Evolutionary conservation across 2,329 filamentous ascomycete genomes (phyloP), one percentile per base, ranked within the genome.

Genomic region (Penicillium hordei): DNA sequence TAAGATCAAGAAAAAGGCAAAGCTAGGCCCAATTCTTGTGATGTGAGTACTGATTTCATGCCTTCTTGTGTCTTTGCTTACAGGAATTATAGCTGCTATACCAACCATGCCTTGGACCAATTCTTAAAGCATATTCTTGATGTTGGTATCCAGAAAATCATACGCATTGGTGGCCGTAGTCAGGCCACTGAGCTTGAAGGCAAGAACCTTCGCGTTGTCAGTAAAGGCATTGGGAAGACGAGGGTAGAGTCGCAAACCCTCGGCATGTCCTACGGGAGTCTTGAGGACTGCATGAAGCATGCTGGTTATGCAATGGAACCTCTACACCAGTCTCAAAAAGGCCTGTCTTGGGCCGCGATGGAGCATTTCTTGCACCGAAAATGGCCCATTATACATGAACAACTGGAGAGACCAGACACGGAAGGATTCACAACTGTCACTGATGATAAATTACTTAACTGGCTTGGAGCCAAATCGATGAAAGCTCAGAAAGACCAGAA

Each of bases 21-120:
- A 52, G 1, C 34, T 54, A 4, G n/a, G 15, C 0, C 54, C 44
- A 4, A 54, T 57, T 8, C 13, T 57, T 31, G 46, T 57, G 21
- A 58, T 60, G 45, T 57, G 19, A 57, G 53, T 51, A 44, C 4
- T 40, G 5, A 17, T 17, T 43, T 21, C n/a, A n/a, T n/a, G n/a
- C n/a, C n/a, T n/a, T n/a, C n/a, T 23, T 7, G 5, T n/a, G 36
- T 27, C 6, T 12, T 50, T 9, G 46, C 49, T 53, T 27, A 57
- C 25, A 6, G 8, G 12, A 31, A 42, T 3, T 9, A 38, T 1
- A 58, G 57, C 1, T 85, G 82, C 12, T 90, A 84, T 55, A 90
- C 87, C 0, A 88, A 89, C 48, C 86, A 89, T 64, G 85, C 86
- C 0, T 72, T 87, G 0, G 84, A 88, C 52, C 80, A 90, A 68